phyloP scores from a whole-genome alignment of 768 basidiomycete genomes.

The Suillus subaureus region DNA sequence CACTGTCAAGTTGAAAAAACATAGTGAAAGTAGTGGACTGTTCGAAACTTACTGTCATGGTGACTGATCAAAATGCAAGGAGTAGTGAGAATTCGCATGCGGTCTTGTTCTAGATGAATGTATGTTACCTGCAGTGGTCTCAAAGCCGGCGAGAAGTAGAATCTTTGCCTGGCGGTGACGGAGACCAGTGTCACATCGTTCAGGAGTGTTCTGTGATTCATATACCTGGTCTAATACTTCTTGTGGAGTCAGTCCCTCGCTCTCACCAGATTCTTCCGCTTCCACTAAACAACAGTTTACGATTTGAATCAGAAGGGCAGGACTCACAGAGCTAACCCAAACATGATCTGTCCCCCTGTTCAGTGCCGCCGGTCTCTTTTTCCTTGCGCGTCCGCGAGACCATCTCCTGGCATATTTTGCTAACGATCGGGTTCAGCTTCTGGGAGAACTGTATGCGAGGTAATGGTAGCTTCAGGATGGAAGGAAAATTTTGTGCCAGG shows the following conservation, averaged over 20 bases:
- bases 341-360: conserved; percentile 4
- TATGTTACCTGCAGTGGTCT: conserved; percentile 27
- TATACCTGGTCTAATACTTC: not conserved
- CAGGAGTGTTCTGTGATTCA: not conserved
- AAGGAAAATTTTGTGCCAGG: conserved; percentile 33
- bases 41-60: conserved; percentile 12
- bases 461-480: conserved; percentile 35
- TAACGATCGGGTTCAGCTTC: conserved; percentile 33
- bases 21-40: not conserved
- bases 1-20: conserved; percentile 27
- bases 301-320: not conserved
- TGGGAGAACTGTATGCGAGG: conserved; percentile 22
- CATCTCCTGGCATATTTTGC: conserved; percentile 36
- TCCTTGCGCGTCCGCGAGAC: conserved; percentile 36
- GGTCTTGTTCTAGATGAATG: not conserved
- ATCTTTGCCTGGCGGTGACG: conserved; percentile 12
- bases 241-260: not conserved
- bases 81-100: not conserved
- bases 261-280: not conserved
- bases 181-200: not conserved
- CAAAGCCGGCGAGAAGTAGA: conserved; percentile 18
- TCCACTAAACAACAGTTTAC: not conserved
- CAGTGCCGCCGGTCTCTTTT: conserved; percentile 29
- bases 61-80: conserved; percentile 1
- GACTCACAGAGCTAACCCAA: not conserved